Percentiles rank a stretch among this genome's conserved stretches.
Conservation (phyloP, 257 asterid genomes). For the Marsdenia floribunda region DNA sequence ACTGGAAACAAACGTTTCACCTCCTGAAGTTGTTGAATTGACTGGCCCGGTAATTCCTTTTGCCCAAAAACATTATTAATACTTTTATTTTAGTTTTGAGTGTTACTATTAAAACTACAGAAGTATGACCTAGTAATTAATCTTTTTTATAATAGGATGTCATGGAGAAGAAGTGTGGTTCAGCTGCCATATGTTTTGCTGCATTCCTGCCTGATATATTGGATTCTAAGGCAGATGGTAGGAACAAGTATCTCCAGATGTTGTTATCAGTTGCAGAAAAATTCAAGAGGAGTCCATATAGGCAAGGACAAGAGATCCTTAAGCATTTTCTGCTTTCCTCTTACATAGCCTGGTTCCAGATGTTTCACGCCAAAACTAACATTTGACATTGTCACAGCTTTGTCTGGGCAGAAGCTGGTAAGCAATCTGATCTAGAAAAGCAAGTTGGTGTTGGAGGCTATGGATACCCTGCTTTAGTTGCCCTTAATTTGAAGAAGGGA, state of each 20-base stretch:
- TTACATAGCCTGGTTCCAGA: too few relatives aligned
- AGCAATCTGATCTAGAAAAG: slow-evolving; percentile 83
- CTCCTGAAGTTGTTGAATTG: slow-evolving; percentile 92
- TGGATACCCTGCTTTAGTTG: slow-evolving; percentile 92
- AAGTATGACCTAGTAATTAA: not conserved
- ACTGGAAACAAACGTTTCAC: slow-evolving; percentile 72
- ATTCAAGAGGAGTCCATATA: slow-evolving; percentile 75
- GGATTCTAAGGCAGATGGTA: slow-evolving; percentile 92
- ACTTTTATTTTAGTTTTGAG: slow-evolving; percentile 6
- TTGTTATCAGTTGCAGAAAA: slow-evolving; percentile 79
- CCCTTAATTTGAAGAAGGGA: slow-evolving; percentile 76
- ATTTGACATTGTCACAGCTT: slow-evolving; percentile 45
- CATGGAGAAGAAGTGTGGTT: slow-evolving; percentile 85
- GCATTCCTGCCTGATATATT: slow-evolving; percentile 90
- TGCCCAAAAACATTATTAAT: not conserved
- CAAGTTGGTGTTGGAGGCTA: slow-evolving; percentile 92
- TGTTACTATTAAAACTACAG: not conserved
- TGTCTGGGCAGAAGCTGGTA: slow-evolving; percentile 91
- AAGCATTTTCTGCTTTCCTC: slow-evolving; percentile 3
- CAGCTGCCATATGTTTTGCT: slow-evolving; percentile 88
- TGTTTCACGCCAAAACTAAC: not conserved
- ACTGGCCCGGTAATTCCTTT: slow-evolving; percentile 55
- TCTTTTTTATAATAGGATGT: slow-evolving; percentile 46
- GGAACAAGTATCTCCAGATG: slow-evolving; percentile 70
- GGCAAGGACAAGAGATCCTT: slow-evolving; percentile 39